A percentile compares a stretch with the other conserved stretches of the same genome.
These are phyloP conservation scores for Gossypium stocksii DNA, from an alignment of 345 rosid genomes.

Conservation along the genomic window DNA sequence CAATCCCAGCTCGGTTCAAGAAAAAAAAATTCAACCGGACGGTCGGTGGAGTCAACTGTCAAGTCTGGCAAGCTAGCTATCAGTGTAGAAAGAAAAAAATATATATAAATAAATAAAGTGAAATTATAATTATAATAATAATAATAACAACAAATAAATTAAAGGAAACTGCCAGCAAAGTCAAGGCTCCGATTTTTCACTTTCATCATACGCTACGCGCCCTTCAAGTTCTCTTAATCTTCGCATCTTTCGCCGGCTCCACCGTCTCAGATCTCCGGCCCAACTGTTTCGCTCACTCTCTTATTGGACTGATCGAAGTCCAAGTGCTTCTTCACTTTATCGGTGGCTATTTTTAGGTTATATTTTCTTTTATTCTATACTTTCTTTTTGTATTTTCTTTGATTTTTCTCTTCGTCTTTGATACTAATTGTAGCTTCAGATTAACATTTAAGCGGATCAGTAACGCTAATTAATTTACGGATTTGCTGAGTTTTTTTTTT, in stretches of 20 bases:
- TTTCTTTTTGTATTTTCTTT: neutral
- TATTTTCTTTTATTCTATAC: neutral
- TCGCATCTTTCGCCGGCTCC: slow-evolving; percentile 29
- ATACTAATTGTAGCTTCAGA: neutral
- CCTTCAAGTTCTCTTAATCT: slow-evolving; percentile 20
- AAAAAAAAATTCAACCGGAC: neutral
- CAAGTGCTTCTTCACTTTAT: neutral
- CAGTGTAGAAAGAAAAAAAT: neutral
- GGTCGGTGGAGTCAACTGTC: slow-evolving; percentile 2
- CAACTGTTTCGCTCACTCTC: neutral
- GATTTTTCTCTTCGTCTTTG: slow-evolving; percentile 6
- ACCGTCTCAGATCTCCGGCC: slow-evolving; percentile 17
- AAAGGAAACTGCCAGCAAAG: neutral
- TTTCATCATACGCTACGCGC: slow-evolving; percentile 18
- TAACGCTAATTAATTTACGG: neutral
- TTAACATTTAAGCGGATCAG: neutral
- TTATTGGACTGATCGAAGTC: slow-evolving; percentile 6
- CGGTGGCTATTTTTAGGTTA: slow-evolving; percentile 7
- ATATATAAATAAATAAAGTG: neutral
- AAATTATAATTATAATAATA: neutral
- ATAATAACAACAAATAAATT: neutral
- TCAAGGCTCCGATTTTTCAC: neutral
- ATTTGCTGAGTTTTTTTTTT: neutral
- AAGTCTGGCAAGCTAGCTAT: neutral
- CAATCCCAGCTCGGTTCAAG: neutral